A percentile compares a stretch with the other conserved stretches of the same genome.
Conservation (phyloP, 805 yeast genomes). For the Ascoidea asiatica region DNA sequence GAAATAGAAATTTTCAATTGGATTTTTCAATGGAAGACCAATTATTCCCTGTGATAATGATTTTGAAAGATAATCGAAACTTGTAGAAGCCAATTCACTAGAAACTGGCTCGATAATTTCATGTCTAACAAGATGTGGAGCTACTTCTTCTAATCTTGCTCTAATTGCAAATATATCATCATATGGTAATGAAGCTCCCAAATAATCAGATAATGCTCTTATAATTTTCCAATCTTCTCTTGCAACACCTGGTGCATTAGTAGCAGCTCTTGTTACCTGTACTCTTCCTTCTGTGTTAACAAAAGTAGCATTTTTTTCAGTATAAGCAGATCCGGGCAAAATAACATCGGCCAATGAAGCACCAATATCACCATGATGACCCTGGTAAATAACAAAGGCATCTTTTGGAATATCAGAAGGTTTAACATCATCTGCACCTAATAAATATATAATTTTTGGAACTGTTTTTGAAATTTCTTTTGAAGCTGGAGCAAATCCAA, state of each 20-base stretch:
- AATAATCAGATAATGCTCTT: conserved; percentile 70
- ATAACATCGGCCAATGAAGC: conserved; percentile 82
- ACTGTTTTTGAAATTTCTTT: conserved; percentile 29
- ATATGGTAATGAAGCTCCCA: conserved; percentile 60
- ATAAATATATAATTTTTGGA: conserved; percentile 67
- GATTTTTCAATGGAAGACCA: conserved; percentile 45
- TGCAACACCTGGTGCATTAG: conserved; percentile 78
- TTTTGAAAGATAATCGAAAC: conserved; percentile 29
- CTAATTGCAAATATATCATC: conserved; percentile 60
- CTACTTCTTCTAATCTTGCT: conserved; percentile 56
- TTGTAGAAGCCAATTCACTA: conserved; percentile 39
- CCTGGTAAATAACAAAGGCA: conserved; percentile 81
- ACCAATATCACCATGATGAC: conserved; percentile 85
- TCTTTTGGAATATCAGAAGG: conserved; percentile 64
- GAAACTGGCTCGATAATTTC: conserved; percentile 63
- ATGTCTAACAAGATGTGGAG: conserved; percentile 69
- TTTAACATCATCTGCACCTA: conserved; percentile 74
- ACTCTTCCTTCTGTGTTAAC: conserved; percentile 88
- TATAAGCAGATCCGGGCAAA: conserved; percentile 79
- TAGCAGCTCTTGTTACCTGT: conserved; percentile 75
- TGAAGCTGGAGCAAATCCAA: conserved; percentile 51
- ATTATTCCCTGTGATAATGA: conserved; percentile 24
- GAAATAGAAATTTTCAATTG: conserved; percentile 74
- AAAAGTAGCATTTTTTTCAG: conserved; percentile 74
- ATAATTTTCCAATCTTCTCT: conserved; percentile 87